Evolutionary conservation across 306 rosid genomes (phyloP).

Genomic region (Sphenostylis stenocarpa): DNA sequence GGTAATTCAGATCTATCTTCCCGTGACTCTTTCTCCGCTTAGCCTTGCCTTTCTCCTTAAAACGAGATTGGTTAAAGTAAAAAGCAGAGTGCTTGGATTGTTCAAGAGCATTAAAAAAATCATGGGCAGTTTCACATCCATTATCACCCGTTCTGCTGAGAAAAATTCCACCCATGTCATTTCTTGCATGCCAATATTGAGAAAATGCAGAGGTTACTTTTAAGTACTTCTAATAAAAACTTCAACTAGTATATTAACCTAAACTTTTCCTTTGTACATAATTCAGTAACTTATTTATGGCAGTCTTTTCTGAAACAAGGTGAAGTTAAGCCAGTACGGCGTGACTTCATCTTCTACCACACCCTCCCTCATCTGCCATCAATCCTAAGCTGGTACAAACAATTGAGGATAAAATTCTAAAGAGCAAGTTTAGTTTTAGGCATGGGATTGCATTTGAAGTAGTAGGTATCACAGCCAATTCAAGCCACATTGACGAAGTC

Average conservation of each 20-base stretch:
- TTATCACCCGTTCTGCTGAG: neutral
- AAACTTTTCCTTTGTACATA: no score
- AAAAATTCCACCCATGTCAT: neutral
- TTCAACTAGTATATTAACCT: neutral
- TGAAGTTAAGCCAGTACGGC: no score
- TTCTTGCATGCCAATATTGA: neutral
- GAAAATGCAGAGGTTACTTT: neutral
- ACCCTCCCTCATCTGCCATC: no score
- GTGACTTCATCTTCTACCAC: no score
- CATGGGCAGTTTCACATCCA: neutral
- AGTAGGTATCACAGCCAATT: no score
- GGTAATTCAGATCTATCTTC: neutral
- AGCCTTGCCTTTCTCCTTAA: neutral
- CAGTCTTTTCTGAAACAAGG: no score
- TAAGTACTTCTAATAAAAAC: neutral
- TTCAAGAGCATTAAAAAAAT: neutral
- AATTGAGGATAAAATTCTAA: no score
- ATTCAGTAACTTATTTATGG: no score
- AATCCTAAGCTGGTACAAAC: no score
- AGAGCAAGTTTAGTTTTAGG: no score
- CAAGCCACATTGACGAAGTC: no score
- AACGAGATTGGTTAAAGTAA: neutral
- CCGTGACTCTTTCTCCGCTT: neutral
- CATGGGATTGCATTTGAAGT: no score
- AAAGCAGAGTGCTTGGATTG: conserved; percentile 3